These are phyloP conservation scores for Ogataea trehaloabstinens DNA, from an alignment of 805 yeast species.

Conservation along the genomic window DNA sequence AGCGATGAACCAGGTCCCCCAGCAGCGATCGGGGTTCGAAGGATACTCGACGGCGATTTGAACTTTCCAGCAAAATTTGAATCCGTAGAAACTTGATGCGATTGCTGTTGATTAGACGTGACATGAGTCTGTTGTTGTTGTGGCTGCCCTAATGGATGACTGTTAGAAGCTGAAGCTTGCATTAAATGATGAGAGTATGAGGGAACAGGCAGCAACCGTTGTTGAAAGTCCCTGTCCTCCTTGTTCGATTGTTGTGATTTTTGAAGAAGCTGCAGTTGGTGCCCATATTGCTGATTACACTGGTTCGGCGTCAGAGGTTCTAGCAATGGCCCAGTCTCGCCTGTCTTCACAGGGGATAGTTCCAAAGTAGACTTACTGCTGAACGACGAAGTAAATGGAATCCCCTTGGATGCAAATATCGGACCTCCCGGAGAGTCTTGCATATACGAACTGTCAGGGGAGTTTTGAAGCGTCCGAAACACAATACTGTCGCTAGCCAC, in stretches of 20 bases:
- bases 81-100: background rate
- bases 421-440: constrained; percentile 26
- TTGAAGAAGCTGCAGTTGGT: constrained; percentile 6
- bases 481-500: constrained; percentile 38
- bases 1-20: constrained; percentile 24
- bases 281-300: constrained; percentile 13
- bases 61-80: constrained; percentile 16
- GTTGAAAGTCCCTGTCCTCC: constrained; percentile 4
- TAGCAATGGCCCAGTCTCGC: constrained; percentile 62
- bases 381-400: constrained; percentile 62
- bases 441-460: constrained; percentile 33
- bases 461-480: constrained; percentile 27
- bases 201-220: constrained; percentile 6
- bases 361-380: constrained; percentile 65
- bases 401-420: constrained; percentile 33
- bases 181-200: constrained; percentile 2
- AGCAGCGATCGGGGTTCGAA: constrained; percentile 17
- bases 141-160: background rate
- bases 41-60: constrained; percentile 26
- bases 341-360: constrained; percentile 54
- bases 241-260: background rate
- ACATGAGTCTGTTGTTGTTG: background rate
- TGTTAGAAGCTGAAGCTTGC: background rate
- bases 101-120: background rate
- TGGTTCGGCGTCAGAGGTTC: constrained; percentile 61